Percentiles rank a stretch among this genome's conserved stretches.
phyloP scores from a whole-genome alignment of 2,329 filamentous ascomycete genomes.

The Aplosporella prunicola region DNA sequence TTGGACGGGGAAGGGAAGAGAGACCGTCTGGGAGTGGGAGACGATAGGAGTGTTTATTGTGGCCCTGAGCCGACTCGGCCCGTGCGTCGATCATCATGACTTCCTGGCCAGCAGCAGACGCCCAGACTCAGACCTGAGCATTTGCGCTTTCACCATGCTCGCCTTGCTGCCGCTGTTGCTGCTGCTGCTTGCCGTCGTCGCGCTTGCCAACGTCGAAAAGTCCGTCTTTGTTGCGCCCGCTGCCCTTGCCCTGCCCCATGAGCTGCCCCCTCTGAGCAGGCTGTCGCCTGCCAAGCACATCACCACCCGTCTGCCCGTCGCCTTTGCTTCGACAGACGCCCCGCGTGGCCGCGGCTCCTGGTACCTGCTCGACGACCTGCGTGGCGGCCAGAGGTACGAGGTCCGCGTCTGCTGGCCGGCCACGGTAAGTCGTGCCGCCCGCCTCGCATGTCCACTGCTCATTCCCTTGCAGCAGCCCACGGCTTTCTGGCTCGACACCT shows the following conservation, averaged over 20 bases:
- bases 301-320: slow-evolving; percentile 55
- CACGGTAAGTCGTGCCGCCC: slow-evolving; percentile 53
- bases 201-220: slow-evolving; percentile 79
- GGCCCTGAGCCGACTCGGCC: too few relatives aligned
- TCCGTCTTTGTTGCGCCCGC: slow-evolving; percentile 71
- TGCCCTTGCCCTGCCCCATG: slow-evolving; percentile 45
- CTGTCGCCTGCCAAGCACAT: slow-evolving; percentile 48
- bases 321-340: slow-evolving; percentile 51
- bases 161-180: too few relatives aligned
- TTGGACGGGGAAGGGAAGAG: too few relatives aligned
- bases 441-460: slow-evolving; percentile 4
- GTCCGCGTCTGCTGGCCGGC: slow-evolving; percentile 89
- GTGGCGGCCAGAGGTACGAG: slow-evolving; percentile 73
- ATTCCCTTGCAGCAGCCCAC: slow-evolving; percentile 66
- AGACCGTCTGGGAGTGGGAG: too few relatives aligned
- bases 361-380: slow-evolving; percentile 65
- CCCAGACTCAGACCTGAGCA: too few relatives aligned
- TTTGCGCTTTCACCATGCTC: too few relatives aligned
- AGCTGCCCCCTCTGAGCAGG: slow-evolving; percentile 49
- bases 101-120: too few relatives aligned
- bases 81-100: too few relatives aligned
- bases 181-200: background rate
- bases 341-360: slow-evolving; percentile 59
- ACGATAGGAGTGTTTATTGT: too few relatives aligned
- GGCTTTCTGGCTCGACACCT: slow-evolving; percentile 59